Percentiles rank a stretch among this genome's conserved stretches.
Conservation (phyloP, 768 basidiomycete species). For the Suillus tomentosus region DNA sequence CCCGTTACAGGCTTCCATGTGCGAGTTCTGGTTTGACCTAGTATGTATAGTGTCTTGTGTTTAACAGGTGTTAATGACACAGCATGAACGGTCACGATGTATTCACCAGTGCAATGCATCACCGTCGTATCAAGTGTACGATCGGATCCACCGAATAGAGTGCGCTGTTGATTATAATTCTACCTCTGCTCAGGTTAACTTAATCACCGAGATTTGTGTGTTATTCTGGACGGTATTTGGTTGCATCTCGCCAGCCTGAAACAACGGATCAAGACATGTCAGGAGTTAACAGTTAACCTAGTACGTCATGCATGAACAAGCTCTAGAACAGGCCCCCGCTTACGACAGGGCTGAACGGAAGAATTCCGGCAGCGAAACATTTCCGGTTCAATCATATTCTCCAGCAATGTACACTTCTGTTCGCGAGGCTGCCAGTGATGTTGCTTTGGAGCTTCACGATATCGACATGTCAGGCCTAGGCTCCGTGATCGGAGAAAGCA, state of each 20-base stretch:
- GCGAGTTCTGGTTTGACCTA: no score
- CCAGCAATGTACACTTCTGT: slow-evolving; percentile 26
- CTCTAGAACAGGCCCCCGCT: slow-evolving; percentile 28
- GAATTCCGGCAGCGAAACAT: slow-evolving; percentile 19
- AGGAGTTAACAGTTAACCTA: background rate
- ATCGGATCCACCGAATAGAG: no score
- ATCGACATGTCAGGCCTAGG: background rate
- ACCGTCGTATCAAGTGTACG: no score
- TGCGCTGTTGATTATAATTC: background rate
- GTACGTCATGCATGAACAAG: slow-evolving; percentile 29
- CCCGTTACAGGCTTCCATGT: no score
- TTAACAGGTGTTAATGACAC: no score
- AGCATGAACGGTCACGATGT: no score
- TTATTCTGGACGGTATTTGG: slow-evolving; percentile 8
- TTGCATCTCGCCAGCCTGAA: no score
- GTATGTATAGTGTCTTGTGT: no score
- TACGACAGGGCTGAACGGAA: slow-evolving; percentile 18
- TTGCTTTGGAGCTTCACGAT: slow-evolving; percentile 20
- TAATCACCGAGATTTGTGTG: slow-evolving; percentile 7
- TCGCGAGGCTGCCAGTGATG: slow-evolving; percentile 9
- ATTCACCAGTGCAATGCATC: no score
- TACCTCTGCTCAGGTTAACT: no score
- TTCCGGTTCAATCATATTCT: slow-evolving; percentile 29
- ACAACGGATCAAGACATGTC: background rate
- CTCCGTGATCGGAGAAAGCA: slow-evolving; percentile 14